Conservation (phyloP, 192 early-diverging fungal species). For the Coemansia sp. region DNA sequence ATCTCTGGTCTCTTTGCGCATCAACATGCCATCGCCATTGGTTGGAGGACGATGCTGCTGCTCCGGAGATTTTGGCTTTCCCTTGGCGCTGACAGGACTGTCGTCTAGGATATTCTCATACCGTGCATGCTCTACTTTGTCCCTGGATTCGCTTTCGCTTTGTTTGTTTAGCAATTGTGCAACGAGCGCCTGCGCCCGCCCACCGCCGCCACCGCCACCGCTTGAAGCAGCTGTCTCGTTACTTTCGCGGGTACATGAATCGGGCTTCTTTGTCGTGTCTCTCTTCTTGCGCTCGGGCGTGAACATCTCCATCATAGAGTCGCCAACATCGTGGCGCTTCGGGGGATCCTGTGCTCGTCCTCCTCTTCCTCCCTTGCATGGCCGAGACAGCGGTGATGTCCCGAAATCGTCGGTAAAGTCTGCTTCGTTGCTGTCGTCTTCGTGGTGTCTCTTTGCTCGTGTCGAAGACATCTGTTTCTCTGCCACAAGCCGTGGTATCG, state of each 20-base stretch:
- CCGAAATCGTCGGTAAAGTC: slow-evolving; percentile 6
- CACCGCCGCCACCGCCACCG: neutral
- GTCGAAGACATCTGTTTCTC: neutral
- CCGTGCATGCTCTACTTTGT: neutral
- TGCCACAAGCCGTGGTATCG: neutral
- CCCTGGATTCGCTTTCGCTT: neutral
- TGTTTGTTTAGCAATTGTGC: slow-evolving; percentile 16
- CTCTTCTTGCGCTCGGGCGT: slow-evolving; percentile 43
- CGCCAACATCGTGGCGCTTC: slow-evolving; percentile 30
- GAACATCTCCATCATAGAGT: slow-evolving; percentile 58
- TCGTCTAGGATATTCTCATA: neutral
- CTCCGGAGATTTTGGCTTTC: neutral
- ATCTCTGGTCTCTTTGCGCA: neutral
- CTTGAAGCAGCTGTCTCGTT: neutral
- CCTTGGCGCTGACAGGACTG: neutral
- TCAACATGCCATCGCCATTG: neutral
- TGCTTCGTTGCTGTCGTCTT: neutral
- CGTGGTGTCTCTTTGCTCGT: neutral
- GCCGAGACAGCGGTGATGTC: slow-evolving; percentile 12
- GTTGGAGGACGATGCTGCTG: neutral
- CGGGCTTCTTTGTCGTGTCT: neutral
- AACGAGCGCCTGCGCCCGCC: slow-evolving; percentile 16
- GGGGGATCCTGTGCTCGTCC: neutral
- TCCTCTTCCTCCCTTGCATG: neutral
- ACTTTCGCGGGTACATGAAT: neutral